A percentile compares a stretch with the other conserved stretches of the same genome.
phyloP scores from a whole-genome alignment of 1,284 basidiomycete species.

The Sphagnurus paluster region DNA sequence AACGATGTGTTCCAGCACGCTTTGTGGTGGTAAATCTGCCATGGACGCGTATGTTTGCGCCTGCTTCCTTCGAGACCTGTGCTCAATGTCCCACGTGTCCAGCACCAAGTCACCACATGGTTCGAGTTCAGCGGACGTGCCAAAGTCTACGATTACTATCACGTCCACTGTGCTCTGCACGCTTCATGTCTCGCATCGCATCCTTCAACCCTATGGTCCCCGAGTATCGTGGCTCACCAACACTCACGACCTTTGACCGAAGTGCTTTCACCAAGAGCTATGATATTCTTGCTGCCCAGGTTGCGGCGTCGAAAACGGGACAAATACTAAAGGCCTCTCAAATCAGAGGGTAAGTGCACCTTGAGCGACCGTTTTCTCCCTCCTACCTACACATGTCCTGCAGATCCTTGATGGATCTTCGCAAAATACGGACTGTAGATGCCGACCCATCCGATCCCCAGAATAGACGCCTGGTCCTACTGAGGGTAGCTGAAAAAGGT shows the following conservation, averaged over 20 bases:
- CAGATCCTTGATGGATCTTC: slow-evolving; percentile 55
- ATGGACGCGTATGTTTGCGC: slow-evolving; percentile 7
- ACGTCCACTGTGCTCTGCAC: slow-evolving; percentile 1
- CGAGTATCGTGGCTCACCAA: slow-evolving; percentile 31
- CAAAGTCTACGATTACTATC: slow-evolving; percentile 2
- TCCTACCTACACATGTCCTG: slow-evolving; percentile 8
- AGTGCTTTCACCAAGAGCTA: slow-evolving; percentile 63
- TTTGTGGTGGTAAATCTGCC: slow-evolving; percentile 25
- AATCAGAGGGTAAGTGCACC: slow-evolving; percentile 54
- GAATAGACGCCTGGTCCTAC: slow-evolving; percentile 58
- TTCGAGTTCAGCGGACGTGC: slow-evolving; percentile 3
- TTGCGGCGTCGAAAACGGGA: slow-evolving; percentile 59
- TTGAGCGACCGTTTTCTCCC: slow-evolving; percentile 1
- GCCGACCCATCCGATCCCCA: slow-evolving; percentile 47
- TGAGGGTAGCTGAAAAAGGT: slow-evolving; percentile 65
- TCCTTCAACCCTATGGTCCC: slow-evolving; percentile 60
- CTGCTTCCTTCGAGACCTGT: neutral
- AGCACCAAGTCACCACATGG: slow-evolving; percentile 1
- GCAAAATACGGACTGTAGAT: slow-evolving; percentile 63
- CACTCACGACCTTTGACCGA: slow-evolving; percentile 57
- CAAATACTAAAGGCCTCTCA: slow-evolving; percentile 53
- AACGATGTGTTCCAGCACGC: slow-evolving; percentile 62
- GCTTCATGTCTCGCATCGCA: slow-evolving; percentile 32
- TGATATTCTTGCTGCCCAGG: slow-evolving; percentile 64
- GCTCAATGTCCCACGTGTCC: slow-evolving; percentile 1